Percentiles rank a stretch among this genome's conserved stretches.
phyloP scores from a whole-genome alignment of 768 basidiomycete genomes.

The Pisolithus sp. region DNA sequence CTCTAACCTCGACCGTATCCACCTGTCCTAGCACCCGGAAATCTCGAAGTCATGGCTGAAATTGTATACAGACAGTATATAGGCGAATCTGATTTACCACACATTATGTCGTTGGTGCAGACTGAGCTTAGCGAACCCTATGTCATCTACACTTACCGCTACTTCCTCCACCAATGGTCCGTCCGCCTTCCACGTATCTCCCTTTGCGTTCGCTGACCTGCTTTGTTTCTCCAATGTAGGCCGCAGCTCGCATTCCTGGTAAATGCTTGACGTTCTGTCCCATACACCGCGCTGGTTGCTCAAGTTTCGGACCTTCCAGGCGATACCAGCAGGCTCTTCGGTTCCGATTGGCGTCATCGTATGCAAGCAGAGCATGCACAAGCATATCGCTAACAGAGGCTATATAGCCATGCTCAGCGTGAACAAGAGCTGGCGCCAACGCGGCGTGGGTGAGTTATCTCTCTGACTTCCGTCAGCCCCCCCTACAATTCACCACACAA shows the following conservation, averaged over 20 bases:
- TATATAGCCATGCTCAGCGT: conserved; percentile 99
- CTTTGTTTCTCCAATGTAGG: conserved; percentile 39
- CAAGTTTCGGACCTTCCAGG: conserved; percentile 7
- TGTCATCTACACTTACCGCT: conserved; percentile 93
- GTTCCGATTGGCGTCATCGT: conserved; percentile 87
- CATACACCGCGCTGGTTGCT: conserved; percentile 1
- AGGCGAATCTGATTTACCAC: conserved; percentile 72
- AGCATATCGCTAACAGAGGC: conserved; percentile 69
- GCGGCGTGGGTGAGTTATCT: conserved; percentile 76
- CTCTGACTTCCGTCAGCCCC: background rate
- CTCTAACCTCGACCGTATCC: conserved; percentile 1
- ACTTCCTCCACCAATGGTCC: conserved; percentile 94
- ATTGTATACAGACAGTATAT: conserved; percentile 67
- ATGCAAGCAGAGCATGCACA: conserved; percentile 93
- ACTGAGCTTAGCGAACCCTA: conserved; percentile 94
- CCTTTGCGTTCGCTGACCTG: conserved; percentile 3
- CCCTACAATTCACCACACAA: background rate
- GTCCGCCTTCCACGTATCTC: conserved; percentile 21
- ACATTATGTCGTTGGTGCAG: conserved; percentile 84
- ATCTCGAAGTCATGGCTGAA: conserved; percentile 15
- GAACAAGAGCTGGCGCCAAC: conserved; percentile 73
- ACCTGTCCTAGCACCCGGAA: conserved; percentile 6
- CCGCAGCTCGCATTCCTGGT: conserved; percentile 84
- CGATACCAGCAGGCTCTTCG: conserved; percentile 25
- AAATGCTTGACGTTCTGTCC: conserved; percentile 3